These are phyloP conservation scores for Porogramme epimiltina DNA, from an alignment of 1,284 basidiomycete genomes.

Conservation along the genomic window DNA sequence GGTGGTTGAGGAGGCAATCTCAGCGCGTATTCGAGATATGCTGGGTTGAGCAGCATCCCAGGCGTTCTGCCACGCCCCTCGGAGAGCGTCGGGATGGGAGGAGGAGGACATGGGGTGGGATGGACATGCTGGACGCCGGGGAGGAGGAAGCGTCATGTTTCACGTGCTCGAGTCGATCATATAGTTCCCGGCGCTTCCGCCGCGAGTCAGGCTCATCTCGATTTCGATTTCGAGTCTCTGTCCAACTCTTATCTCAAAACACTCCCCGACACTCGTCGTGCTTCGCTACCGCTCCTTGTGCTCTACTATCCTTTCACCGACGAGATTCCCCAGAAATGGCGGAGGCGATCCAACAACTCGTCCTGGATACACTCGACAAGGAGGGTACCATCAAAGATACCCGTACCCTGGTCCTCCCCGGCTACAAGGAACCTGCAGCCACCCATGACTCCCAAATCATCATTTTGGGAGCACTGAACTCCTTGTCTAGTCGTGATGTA, in stretches of 20 bases:
- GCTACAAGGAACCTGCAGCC: constrained; percentile 54
- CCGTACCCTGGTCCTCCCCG: constrained; percentile 69
- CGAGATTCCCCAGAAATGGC: constrained; percentile 48
- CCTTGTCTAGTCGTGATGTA: constrained; percentile 84
- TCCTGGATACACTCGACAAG: constrained; percentile 73
- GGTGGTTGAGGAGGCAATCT: constrained; percentile 33
- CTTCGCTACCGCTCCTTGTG: neutral
- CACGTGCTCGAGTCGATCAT: constrained; percentile 19
- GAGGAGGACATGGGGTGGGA: constrained; percentile 24
- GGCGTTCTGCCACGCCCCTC: constrained; percentile 53
- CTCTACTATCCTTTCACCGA: neutral
- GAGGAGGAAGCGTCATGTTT: constrained; percentile 5
- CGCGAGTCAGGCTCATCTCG: constrained; percentile 22
- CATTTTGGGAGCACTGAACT: constrained; percentile 88
- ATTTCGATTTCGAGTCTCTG: constrained; percentile 17
- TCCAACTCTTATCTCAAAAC: constrained; percentile 7
- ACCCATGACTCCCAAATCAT: constrained; percentile 78
- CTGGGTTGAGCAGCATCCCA: constrained; percentile 63
- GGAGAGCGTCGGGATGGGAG: constrained; percentile 16
- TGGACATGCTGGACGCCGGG: constrained; percentile 15
- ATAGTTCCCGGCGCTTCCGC: constrained; percentile 10
- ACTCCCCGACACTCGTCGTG: neutral
- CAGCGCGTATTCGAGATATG: constrained; percentile 48
- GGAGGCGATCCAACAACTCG: constrained; percentile 77
- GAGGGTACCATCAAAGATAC: constrained; percentile 73